Evolutionary conservation across 495 filamentous ascomycete species (phyloP).

Genomic region (Talaromyces adpressus): DNA sequence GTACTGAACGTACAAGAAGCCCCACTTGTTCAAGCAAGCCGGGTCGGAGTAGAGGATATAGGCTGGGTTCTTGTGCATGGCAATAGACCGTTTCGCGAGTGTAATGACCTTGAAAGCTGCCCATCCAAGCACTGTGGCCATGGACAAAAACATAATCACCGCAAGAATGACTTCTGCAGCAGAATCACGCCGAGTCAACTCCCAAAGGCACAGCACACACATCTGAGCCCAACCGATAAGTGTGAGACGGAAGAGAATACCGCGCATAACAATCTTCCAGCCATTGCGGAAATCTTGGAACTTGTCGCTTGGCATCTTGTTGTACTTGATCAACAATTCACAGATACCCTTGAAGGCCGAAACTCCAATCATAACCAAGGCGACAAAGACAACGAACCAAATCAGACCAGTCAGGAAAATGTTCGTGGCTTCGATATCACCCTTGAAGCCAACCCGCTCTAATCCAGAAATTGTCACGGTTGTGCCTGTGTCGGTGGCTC

Average conservation of each 20-base stretch:
- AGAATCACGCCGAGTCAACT: constrained; percentile 81
- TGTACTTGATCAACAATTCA: constrained; percentile 63
- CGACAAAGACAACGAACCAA: constrained; percentile 83
- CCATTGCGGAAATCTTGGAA: constrained; percentile 93
- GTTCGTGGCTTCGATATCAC: constrained; percentile 83
- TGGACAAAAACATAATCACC: constrained; percentile 80
- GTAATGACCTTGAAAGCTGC: constrained; percentile 83
- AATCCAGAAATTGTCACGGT: constrained; percentile 74
- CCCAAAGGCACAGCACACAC: constrained; percentile 87
- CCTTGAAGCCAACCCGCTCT: constrained; percentile 80
- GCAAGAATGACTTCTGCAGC: constrained; percentile 82
- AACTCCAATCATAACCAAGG: constrained; percentile 64
- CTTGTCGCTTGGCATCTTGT: constrained; percentile 78
- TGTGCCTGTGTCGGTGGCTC: constrained; percentile 26
- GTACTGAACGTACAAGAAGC: constrained; percentile 97
- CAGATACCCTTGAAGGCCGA: constrained; percentile 70
- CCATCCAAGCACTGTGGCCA: constrained; percentile 75
- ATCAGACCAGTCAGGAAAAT: constrained; percentile 87
- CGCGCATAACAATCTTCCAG: constrained; percentile 80
- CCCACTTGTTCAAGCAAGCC: constrained; percentile 92
- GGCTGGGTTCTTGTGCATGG: constrained; percentile 92
- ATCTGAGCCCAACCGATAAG: constrained; percentile 95
- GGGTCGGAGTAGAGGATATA: constrained; percentile 98
- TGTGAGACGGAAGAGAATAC: constrained; percentile 83
- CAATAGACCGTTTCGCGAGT: constrained; percentile 79